A percentile compares a stretch with the other conserved stretches of the same genome.
phyloP scores from a whole-genome alignment of 805 yeast genomes.

The Sporopachydermia lactativora region DNA sequence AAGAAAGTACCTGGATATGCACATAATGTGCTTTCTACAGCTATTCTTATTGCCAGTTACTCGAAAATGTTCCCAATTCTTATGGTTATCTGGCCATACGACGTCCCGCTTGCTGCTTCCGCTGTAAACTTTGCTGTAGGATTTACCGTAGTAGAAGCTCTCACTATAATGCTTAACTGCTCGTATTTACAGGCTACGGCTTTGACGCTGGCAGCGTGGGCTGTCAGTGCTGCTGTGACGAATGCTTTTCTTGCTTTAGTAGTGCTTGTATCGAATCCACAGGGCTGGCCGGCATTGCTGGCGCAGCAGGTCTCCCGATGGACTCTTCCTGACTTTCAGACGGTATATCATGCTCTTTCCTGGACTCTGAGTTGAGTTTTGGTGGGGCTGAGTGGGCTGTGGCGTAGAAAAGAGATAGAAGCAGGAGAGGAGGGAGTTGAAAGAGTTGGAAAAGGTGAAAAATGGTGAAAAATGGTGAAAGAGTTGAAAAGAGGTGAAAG shows the following conservation, averaged over 20 bases:
- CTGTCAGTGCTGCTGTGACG: conserved; percentile 4
- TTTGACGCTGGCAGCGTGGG: conserved; percentile 16
- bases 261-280: not conserved
- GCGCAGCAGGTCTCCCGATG: no score
- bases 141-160: conserved; percentile 52
- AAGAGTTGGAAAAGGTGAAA: no score
- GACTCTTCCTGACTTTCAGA: no score
- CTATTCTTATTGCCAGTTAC: conserved; percentile 62
- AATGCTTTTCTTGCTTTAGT: conserved; percentile 1
- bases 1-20: conserved; percentile 11
- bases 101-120: conserved; percentile 50
- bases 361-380: no score
- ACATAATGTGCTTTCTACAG: conserved; percentile 39
- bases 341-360: no score
- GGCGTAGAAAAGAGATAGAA: no score
- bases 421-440: no score
- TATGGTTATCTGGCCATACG: conserved; percentile 96
- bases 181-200: conserved; percentile 18
- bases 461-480: no score
- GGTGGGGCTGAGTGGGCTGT: no score
- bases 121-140: conserved; percentile 47
- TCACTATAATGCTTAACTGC: conserved; percentile 28
- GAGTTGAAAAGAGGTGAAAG: no score
- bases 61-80: conserved; percentile 80
- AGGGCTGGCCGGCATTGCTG: no score